Conservation (phyloP, 2,329 filamentous ascomycete genomes). For the Lachnellula subtilissima region DNA sequence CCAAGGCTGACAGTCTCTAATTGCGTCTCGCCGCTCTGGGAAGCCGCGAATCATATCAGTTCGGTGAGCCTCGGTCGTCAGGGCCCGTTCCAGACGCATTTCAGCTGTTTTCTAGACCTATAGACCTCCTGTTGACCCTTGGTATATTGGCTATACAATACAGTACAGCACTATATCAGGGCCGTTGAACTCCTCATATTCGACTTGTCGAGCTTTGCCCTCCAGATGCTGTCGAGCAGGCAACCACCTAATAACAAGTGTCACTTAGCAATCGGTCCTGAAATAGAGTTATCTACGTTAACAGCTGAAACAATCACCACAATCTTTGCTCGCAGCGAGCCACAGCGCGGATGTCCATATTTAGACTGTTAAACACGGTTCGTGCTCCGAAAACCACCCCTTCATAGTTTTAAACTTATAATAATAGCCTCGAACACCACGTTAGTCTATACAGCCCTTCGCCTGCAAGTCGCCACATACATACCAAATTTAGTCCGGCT, state of each 20-base stretch:
- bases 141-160: no score
- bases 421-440: neutral
- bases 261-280: neutral
- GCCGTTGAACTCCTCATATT: no score
- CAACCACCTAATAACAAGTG: neutral
- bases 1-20: neutral
- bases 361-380: neutral
- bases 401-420: neutral
- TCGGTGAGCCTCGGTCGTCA: no score
- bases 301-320: neutral
- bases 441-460: neutral
- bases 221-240: neutral
- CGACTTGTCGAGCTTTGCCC: neutral
- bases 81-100: no score
- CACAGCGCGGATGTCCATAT: neutral
- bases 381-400: neutral
- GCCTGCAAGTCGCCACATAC: slow-evolving; percentile 1
- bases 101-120: no score
- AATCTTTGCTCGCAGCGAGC: neutral
- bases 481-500: neutral
- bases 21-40: neutral
- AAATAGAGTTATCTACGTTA: neutral
- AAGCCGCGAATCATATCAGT: no score
- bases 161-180: no score
- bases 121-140: no score